Percentiles rank a stretch among this genome's conserved stretches.
phyloP scores from a whole-genome alignment of 345 rosid species.

The Rhodamnia rubescens region DNA sequence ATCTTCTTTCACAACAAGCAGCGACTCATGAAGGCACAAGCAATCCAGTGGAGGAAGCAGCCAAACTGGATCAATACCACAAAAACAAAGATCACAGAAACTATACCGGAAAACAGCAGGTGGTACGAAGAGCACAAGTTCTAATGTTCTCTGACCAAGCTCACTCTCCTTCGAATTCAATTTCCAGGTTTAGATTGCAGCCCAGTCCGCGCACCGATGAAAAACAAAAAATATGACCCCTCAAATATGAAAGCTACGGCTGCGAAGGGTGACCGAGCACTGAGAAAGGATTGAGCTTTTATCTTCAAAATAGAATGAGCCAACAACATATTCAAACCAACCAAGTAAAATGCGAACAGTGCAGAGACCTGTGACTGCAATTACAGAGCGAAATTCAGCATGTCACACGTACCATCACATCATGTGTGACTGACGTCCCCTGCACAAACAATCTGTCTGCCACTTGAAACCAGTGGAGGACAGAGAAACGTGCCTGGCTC shows the following conservation, averaged over 20 bases:
- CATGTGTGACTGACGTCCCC: neutral
- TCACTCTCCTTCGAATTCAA: neutral
- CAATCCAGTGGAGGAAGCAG: neutral
- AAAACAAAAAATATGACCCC: neutral
- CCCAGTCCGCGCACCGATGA: neutral
- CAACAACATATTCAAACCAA: conserved; percentile 1
- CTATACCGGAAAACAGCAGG: neutral
- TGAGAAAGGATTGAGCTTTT: neutral
- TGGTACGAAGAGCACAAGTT: neutral
- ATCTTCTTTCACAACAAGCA: neutral
- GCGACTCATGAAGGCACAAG: neutral
- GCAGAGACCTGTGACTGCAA: neutral
- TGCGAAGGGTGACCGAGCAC: neutral
- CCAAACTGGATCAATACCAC: neutral
- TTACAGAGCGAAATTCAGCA: conserved; percentile 7
- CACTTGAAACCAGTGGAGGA: neutral
- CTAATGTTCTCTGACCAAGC: neutral
- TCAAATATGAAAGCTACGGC: neutral
- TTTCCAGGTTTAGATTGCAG: neutral
- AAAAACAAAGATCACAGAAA: neutral
- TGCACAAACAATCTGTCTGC: neutral
- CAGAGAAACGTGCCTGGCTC: neutral
- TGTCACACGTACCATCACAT: neutral
- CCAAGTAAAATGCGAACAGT: neutral
- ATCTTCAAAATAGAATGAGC: neutral